Percentiles rank a stretch among this genome's conserved stretches.
Evolutionary conservation across 2,329 filamentous ascomycete genomes (phyloP).

Genomic region (Pseudogymnoascus sp.): DNA sequence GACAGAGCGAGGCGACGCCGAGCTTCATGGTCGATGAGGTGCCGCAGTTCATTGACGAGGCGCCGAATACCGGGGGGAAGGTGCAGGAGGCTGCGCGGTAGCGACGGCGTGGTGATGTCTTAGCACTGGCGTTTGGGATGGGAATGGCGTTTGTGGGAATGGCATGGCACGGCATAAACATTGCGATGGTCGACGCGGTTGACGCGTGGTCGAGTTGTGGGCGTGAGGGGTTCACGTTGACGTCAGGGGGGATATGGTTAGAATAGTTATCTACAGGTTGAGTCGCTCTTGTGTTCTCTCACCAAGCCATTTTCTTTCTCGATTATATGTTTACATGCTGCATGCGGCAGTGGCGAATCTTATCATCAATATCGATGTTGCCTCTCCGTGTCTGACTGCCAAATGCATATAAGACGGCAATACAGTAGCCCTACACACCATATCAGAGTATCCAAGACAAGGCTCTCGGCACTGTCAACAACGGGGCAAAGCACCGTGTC

Average conservation of each 20-base stretch:
- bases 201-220: neutral
- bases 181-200: neutral
- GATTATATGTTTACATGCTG: neutral
- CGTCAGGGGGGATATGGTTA: neutral
- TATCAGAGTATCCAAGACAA: neutral
- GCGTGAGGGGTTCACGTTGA: neutral
- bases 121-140: neutral
- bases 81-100: conserved; percentile 66
- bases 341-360: neutral
- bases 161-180: neutral
- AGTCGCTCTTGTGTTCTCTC: neutral
- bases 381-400: neutral
- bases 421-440: neutral
- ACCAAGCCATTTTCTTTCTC: conserved; percentile 4
- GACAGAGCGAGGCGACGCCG: conserved; percentile 54
- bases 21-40: conserved; percentile 85
- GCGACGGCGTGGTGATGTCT: neutral
- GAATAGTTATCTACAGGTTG: conserved; percentile 2
- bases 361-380: neutral
- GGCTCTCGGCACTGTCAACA: neutral
- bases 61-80: conserved; percentile 64
- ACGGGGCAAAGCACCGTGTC: neutral
- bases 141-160: neutral
- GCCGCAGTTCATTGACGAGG: conserved; percentile 88
- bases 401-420: neutral